These are phyloP conservation scores for Ophiocordyceps camponoti-saundersi DNA, from an alignment of 2,329 filamentous ascomycete genomes.

Conservation along the genomic window DNA sequence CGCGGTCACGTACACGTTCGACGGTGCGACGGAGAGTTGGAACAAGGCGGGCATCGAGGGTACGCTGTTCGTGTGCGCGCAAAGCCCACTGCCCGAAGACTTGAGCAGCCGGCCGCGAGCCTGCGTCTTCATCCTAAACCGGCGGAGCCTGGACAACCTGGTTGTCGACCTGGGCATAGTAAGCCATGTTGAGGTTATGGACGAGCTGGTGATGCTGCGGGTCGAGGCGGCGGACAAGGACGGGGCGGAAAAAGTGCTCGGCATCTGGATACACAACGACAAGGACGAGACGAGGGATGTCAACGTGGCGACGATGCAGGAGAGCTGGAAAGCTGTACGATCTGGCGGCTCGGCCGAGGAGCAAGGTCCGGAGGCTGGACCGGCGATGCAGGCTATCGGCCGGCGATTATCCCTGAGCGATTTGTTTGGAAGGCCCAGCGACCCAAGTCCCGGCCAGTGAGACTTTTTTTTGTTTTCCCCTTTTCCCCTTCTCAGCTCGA, in stretches of 20 bases:
- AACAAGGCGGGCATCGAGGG: constrained; percentile 77
- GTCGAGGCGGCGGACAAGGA: constrained; percentile 17
- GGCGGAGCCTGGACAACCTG: constrained; percentile 54
- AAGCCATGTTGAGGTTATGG: constrained; percentile 44
- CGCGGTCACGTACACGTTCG: constrained; percentile 72
- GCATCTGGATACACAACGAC: constrained; percentile 38
- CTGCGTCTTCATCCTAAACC: constrained; percentile 58
- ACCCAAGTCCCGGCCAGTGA: constrained; percentile 5
- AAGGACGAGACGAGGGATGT: constrained; percentile 23
- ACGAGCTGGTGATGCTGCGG: constrained; percentile 34
- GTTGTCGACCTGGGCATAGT: constrained; percentile 45
- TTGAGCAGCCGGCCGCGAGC: constrained; percentile 19
- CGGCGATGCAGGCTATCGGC: constrained; percentile 26
- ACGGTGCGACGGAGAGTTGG: constrained; percentile 49
- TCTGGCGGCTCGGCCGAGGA: constrained; percentile 11
- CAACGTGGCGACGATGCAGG: constrained; percentile 23
- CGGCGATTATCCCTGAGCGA: constrained; percentile 26
- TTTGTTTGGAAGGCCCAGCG: constrained; percentile 21
- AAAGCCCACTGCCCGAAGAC: constrained; percentile 23
- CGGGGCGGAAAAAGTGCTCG: constrained; percentile 25
- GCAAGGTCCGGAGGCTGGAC: constrained; percentile 17
- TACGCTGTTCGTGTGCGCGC: constrained; percentile 71
- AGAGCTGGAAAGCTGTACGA: constrained; percentile 22
- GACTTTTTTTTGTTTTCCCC: background rate
- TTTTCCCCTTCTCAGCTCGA: too few species aligned